Evolutionary conservation across 805 yeast genomes (phyloP).

Genomic region (Yarrowia deformans): DNA sequence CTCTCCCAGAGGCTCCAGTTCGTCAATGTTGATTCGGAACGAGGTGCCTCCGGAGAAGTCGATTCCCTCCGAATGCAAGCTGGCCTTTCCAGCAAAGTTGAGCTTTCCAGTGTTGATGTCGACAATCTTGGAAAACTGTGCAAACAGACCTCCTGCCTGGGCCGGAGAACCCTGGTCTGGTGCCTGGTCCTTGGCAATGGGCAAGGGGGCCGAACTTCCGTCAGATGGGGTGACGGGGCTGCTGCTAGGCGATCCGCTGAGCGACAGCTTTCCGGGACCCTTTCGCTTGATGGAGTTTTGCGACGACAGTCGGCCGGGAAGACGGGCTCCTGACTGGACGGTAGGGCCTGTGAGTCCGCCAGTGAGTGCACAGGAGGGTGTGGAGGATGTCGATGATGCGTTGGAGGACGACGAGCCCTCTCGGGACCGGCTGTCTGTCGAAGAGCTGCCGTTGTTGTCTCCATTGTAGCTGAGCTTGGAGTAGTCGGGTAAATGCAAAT

Average conservation of each 20-base stretch:
- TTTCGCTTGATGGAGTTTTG: constrained; percentile 33
- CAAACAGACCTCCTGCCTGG: constrained; percentile 57
- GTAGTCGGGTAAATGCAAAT: constrained; percentile 40
- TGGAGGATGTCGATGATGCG: constrained; percentile 8
- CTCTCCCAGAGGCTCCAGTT: constrained; percentile 73
- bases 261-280: constrained; percentile 40
- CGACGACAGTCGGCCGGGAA: constrained; percentile 32
- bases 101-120: constrained; percentile 92
- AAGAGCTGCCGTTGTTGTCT: constrained; percentile 37
- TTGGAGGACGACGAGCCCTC: constrained; percentile 28
- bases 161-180: constrained; percentile 38
- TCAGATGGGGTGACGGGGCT: constrained; percentile 46
- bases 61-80: constrained; percentile 88
- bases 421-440: constrained; percentile 46
- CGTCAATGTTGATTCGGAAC: constrained; percentile 85
- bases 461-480: constrained; percentile 42
- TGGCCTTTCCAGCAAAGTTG: constrained; percentile 92
- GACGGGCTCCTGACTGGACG: constrained; percentile 13
- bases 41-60: constrained; percentile 89
- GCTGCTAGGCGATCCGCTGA: constrained; percentile 41
- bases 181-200: constrained; percentile 35
- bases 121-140: constrained; percentile 83
- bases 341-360: constrained; percentile 42
- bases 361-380: constrained; percentile 10
- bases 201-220: constrained; percentile 47